Evolutionary conservation across 1,284 basidiomycete genomes (phyloP).

Genomic region (Cryptococcus wingfieldii): DNA sequence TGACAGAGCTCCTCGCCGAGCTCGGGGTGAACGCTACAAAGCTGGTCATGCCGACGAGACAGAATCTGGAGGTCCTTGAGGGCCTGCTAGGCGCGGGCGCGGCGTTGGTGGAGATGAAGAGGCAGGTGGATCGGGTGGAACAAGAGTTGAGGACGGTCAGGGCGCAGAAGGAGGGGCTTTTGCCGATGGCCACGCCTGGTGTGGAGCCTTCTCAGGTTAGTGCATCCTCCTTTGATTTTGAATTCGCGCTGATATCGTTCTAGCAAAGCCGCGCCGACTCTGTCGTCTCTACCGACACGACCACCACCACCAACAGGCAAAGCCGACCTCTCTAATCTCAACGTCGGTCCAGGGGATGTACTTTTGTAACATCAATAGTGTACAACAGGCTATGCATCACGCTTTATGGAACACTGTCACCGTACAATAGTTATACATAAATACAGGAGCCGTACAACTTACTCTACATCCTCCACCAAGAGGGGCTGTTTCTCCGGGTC

Average conservation of each 20-base stretch:
- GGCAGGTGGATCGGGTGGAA: conserved; percentile 75
- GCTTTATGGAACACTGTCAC: background rate
- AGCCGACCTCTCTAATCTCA: conserved; percentile 7
- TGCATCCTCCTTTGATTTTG: background rate
- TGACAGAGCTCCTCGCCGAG: conserved; percentile 69
- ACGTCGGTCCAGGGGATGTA: no score
- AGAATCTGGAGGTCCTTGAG: conserved; percentile 70
- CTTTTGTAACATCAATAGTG: background rate
- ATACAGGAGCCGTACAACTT: background rate
- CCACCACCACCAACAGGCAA: conserved; percentile 19
- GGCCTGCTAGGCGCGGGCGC: conserved; percentile 65
- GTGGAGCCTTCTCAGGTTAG: conserved; percentile 20
- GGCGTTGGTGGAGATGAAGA: conserved; percentile 77
- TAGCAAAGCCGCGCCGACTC: conserved; percentile 23
- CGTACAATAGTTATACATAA: background rate
- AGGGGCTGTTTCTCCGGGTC: background rate
- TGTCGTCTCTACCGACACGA: conserved; percentile 36
- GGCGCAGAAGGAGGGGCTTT: conserved; percentile 57
- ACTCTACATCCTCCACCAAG: background rate
- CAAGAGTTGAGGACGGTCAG: conserved; percentile 71
- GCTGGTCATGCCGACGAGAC: conserved; percentile 84
- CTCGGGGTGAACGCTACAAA: conserved; percentile 67
- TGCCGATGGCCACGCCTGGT: conserved; percentile 21
- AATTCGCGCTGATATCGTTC: background rate
- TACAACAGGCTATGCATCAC: background rate